Evolutionary conservation across 2,329 filamentous ascomycete genomes (phyloP).

Genomic region (Penicillium sp.): DNA sequence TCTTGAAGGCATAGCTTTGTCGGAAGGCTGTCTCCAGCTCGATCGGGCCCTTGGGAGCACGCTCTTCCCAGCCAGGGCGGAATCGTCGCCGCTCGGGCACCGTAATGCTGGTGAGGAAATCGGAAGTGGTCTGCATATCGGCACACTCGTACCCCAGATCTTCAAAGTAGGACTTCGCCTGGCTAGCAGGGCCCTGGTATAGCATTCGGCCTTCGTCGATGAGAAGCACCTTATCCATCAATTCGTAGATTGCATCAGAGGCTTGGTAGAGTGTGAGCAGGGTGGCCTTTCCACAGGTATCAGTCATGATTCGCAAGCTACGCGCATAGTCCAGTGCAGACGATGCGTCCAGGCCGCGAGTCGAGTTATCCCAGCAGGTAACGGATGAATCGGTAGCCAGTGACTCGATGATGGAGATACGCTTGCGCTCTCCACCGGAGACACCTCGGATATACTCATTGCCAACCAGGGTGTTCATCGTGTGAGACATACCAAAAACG

Average conservation of each 20-base stretch:
- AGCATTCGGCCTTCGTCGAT: slow-evolving; percentile 71
- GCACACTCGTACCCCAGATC: slow-evolving; percentile 63
- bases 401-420: slow-evolving; percentile 74
- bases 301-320: slow-evolving; percentile 69
- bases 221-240: slow-evolving; percentile 76
- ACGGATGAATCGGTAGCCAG: slow-evolving; percentile 71
- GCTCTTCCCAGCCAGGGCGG: slow-evolving; percentile 63
- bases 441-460: slow-evolving; percentile 60
- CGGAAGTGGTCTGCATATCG: slow-evolving; percentile 67
- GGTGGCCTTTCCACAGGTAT: slow-evolving; percentile 69
- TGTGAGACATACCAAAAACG: slow-evolving; percentile 75
- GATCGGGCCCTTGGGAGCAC: slow-evolving; percentile 66
- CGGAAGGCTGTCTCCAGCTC: slow-evolving; percentile 71
- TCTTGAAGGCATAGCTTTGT: slow-evolving; percentile 61
- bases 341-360: slow-evolving; percentile 72
- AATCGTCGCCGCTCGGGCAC: slow-evolving; percentile 70
- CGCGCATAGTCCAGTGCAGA: slow-evolving; percentile 75
- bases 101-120: slow-evolving; percentile 73
- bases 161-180: slow-evolving; percentile 66
- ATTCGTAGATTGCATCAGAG: slow-evolving; percentile 66
- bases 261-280: slow-evolving; percentile 71
- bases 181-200: slow-evolving; percentile 61
- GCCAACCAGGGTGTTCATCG: slow-evolving; percentile 71
- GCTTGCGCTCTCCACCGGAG: slow-evolving; percentile 75
- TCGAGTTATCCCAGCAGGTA: slow-evolving; percentile 76